These are phyloP conservation scores for Luffa aegyptiaca DNA, from an alignment of 306 rosid species.

Conservation along the genomic window DNA sequence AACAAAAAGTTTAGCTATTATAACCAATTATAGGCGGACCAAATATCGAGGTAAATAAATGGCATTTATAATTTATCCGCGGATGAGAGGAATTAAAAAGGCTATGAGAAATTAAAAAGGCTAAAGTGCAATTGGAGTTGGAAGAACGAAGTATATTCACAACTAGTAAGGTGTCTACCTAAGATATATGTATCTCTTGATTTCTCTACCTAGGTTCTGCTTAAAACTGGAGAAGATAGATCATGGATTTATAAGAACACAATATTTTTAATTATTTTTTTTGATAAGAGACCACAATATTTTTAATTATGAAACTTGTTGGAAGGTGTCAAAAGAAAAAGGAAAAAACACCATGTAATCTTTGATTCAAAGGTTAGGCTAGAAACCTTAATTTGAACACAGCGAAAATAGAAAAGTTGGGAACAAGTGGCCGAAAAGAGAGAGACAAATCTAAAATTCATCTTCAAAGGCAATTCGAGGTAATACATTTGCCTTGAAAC, in stretches of 20 bases:
- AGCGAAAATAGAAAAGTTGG: background rate
- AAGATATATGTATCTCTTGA: background rate
- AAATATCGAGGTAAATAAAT: background rate
- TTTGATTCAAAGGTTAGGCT: background rate
- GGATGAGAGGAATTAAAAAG: background rate
- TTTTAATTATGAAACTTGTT: background rate
- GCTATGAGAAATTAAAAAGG: too few species aligned
- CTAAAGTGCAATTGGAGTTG: background rate
- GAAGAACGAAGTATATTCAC: background rate
- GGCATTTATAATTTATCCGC: background rate
- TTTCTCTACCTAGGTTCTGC: background rate
- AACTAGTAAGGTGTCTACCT: background rate
- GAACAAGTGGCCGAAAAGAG: background rate
- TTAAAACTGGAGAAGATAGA: background rate
- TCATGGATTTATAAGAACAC: background rate
- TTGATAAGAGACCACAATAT: too few species aligned
- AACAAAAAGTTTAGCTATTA: background rate
- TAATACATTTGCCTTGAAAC: background rate
- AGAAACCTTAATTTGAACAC: background rate
- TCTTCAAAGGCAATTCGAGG: background rate
- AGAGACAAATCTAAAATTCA: background rate
- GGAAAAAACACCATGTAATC: background rate
- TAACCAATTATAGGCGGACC: background rate
- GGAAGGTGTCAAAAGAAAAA: background rate
- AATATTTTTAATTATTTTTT: background rate